Evolutionary conservation across 805 yeast species (phyloP), one percentile per base, ranked within the genome.

Genomic region (Monosporozyma unispora): DNA sequence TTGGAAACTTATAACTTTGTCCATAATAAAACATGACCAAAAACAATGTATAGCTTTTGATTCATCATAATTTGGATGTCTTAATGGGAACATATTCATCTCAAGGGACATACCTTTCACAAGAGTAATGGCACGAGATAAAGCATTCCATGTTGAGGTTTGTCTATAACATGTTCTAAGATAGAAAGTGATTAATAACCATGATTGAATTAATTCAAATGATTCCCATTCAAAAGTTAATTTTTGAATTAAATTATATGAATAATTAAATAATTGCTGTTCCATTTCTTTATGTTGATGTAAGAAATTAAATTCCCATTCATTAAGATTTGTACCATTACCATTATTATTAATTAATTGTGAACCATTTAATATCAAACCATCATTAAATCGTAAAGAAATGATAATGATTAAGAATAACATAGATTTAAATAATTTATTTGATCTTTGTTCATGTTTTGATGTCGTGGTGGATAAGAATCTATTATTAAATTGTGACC

Each of bases 21-120:
- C 87, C 65, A 77, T 66, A 1, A 77, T 70, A 55, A 73, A 81
- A 5, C 75, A 76, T 19, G 73, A 53, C 80, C 82, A 80, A 57
- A 77, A 81, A 1, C 80, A 71, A 45, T 83, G 66, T 54, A 68
- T 68, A 1, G 78, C 73, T 56, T 80, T 79, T 11, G 70, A 50
- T 18, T 55, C 58, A 52, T 78, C 82, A 57, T 53, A 70, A 45
- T 42, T 60, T 38, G 52, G 27, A 39, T 60, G 61, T 3, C 48
- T 44, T 41, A 50, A 50, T 2, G 69, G 70, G 16, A 61, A 55
- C 31, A 57, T 42, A 40, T 67, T 65, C 44, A 67, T 52, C 49
- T 70, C 67, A 33, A 75, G 50, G 6, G 75, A 69, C 78, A 76
- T 71, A 1, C 76, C 75, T 45, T 70, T 66, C 44, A 67, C 58